These are phyloP conservation scores for Leptographium flavum DNA, from an alignment of 2,329 filamentous ascomycete species.

Conservation along the genomic window DNA sequence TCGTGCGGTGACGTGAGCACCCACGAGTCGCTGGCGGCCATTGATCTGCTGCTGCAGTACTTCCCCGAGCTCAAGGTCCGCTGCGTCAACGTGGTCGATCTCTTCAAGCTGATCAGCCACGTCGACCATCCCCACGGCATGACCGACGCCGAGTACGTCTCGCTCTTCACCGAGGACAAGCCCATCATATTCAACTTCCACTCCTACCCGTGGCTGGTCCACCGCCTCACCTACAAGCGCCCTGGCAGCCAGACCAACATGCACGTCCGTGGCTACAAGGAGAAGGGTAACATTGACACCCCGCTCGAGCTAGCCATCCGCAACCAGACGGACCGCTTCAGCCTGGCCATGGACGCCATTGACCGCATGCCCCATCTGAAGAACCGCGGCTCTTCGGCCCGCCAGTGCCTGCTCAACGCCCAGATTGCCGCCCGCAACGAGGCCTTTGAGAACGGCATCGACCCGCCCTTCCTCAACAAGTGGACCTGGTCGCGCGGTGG, in stretches of 20 bases:
- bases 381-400: slow-evolving; percentile 46
- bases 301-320: slow-evolving; percentile 65
- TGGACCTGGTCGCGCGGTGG: slow-evolving; percentile 46
- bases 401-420: slow-evolving; percentile 49
- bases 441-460: slow-evolving; percentile 57
- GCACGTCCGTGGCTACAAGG: slow-evolving; percentile 64
- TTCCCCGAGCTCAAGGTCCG: slow-evolving; percentile 62
- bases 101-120: slow-evolving; percentile 64
- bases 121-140: slow-evolving; percentile 62
- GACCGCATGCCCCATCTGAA: slow-evolving; percentile 48
- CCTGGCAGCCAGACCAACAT: slow-evolving; percentile 52
- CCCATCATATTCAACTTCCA: slow-evolving; percentile 78
- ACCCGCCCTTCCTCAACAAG: slow-evolving; percentile 48
- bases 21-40: slow-evolving; percentile 59
- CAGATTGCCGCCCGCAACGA: slow-evolving; percentile 50
- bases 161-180: slow-evolving; percentile 57
- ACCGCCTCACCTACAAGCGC: slow-evolving; percentile 62
- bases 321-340: slow-evolving; percentile 66
- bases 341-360: slow-evolving; percentile 62
- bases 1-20: slow-evolving; percentile 63
- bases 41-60: slow-evolving; percentile 56
- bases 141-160: slow-evolving; percentile 47
- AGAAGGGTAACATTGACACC: slow-evolving; percentile 77
- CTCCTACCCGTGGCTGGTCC: slow-evolving; percentile 67
- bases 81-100: slow-evolving; percentile 66